These are phyloP conservation scores for Sclerotinia borealis DNA, from an alignment of 2,329 filamentous ascomycete genomes.

Conservation along the genomic window DNA sequence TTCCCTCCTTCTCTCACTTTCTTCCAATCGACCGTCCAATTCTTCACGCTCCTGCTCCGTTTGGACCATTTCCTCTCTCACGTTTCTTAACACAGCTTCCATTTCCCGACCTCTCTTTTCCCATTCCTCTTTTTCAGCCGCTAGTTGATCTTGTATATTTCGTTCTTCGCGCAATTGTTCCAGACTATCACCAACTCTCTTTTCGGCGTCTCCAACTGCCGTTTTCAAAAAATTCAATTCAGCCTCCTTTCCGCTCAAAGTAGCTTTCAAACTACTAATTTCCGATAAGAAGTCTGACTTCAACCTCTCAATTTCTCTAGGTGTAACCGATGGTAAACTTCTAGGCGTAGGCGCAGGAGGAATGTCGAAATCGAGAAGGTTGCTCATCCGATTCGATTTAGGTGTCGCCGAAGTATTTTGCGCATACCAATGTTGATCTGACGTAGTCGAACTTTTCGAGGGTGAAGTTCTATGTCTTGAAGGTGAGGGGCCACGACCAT, in stretches of 20 bases:
- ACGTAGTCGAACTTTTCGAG: slow-evolving; percentile 34
- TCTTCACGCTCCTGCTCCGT: slow-evolving; percentile 77
- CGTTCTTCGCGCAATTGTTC: slow-evolving; percentile 78
- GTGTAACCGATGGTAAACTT: slow-evolving; percentile 83
- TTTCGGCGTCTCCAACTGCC: slow-evolving; percentile 84
- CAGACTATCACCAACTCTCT: slow-evolving; percentile 78
- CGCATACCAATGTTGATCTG: slow-evolving; percentile 22
- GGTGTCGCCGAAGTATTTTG: slow-evolving; percentile 20
- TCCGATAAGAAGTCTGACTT: slow-evolving; percentile 89
- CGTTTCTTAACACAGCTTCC: slow-evolving; percentile 70
- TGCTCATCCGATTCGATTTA: slow-evolving; percentile 44
- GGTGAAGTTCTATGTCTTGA: slow-evolving; percentile 43
- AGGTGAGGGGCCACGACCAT: slow-evolving; percentile 42
- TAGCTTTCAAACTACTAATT: slow-evolving; percentile 89
- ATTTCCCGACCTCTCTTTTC: slow-evolving; percentile 81
- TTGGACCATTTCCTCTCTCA: slow-evolving; percentile 74
- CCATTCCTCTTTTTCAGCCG: slow-evolving; percentile 74
- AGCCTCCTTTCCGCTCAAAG: slow-evolving; percentile 85
- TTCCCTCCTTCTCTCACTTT: slow-evolving; percentile 67
- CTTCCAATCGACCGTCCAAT: slow-evolving; percentile 67
- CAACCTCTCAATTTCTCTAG: slow-evolving; percentile 84
- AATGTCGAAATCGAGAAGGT: slow-evolving; percentile 83
- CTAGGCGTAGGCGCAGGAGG: slow-evolving; percentile 90
- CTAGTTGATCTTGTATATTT: slow-evolving; percentile 61
- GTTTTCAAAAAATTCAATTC: slow-evolving; percentile 83